Base-by-base conservation (phyloP, 345 rosid species). In the Pugionium cornutum region DNA sequence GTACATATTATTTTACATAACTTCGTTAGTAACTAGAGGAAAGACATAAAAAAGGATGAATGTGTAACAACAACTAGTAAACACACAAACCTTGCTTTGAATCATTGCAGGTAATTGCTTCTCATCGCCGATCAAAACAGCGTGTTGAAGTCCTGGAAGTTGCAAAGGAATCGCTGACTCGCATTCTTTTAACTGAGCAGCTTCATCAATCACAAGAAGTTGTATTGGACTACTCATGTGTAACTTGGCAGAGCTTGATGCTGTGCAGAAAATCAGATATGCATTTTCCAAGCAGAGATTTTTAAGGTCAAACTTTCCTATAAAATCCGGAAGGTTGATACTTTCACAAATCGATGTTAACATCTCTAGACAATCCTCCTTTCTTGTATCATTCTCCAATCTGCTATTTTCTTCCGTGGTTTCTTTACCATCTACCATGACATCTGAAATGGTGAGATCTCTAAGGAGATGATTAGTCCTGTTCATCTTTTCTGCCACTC, bases 131-230 rank as follows among this genome's bases (percentile, higher is more conserved):
- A 83, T 58, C 1, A 83, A 76, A 71, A 83, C 33, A 0, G 82
- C 79, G n/a, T 74, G 81, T 3, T 53, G 69, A 31, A 83, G 68
- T 36, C 82, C 82, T 1, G 71, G 64, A 33, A 79, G 79, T 68
- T 79, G 83, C 48, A 83, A 68, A 4, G 88, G 77, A 35, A 79
- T 81, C 0, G 78, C 50, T 28, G 85, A 83, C 28, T 83, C 88
- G 10, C 82, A 81, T 68, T 83, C 88, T 75, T 79, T 83, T 26
- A 81, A 60, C 77, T 83, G 85, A 28, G 85, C 81, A 30, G 88
- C 88, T 76, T 83, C 88, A 28, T 83, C 85, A 0, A 83, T 66
- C 9, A 83, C 76, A 50, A 83, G 51, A 54, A 81, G 55, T 2
- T 71, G 36, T 9, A 81, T 7, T 8, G 78, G 77, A 4, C 0